These are phyloP conservation scores for Notholithocarpus densiflorus DNA, from an alignment of 306 rosid genomes.

Conservation along the genomic window DNA sequence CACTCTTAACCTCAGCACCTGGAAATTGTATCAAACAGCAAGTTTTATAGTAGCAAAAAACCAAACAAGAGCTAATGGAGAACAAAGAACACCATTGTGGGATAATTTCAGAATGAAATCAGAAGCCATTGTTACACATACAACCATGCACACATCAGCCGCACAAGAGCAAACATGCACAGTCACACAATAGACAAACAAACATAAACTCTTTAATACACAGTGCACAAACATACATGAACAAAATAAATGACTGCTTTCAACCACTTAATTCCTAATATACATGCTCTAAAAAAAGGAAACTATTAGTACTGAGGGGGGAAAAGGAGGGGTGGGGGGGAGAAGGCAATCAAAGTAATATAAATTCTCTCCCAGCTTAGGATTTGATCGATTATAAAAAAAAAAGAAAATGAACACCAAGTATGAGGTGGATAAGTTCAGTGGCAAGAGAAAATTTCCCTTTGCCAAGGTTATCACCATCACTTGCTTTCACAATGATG, in stretches of 20 bases:
- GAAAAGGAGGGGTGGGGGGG: no score
- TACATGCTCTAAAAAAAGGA: background rate
- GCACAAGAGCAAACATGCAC: background rate
- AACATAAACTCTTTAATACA: background rate
- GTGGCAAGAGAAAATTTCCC: no score
- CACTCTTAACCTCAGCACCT: slow-evolving; percentile 55
- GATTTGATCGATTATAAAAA: no score
- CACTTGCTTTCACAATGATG: no score
- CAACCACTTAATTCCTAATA: background rate
- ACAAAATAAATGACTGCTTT: background rate
- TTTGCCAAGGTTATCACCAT: no score
- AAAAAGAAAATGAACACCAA: no score
- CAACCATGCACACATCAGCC: no score
- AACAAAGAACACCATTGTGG: background rate
- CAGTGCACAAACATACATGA: background rate
- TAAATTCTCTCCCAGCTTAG: background rate
- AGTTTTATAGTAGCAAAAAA: background rate
- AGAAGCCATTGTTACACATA: background rate
- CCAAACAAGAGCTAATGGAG: background rate
- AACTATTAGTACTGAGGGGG: no score
- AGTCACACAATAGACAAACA: background rate
- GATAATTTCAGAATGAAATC: background rate
- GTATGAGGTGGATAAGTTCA: no score
- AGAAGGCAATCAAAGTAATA: background rate
- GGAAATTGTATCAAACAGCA: background rate